A percentile compares a stretch with the other conserved stretches of the same genome.
Evolutionary conservation across 768 basidiomycete species (phyloP).

Genomic region (Hortiboletus campestris): DNA sequence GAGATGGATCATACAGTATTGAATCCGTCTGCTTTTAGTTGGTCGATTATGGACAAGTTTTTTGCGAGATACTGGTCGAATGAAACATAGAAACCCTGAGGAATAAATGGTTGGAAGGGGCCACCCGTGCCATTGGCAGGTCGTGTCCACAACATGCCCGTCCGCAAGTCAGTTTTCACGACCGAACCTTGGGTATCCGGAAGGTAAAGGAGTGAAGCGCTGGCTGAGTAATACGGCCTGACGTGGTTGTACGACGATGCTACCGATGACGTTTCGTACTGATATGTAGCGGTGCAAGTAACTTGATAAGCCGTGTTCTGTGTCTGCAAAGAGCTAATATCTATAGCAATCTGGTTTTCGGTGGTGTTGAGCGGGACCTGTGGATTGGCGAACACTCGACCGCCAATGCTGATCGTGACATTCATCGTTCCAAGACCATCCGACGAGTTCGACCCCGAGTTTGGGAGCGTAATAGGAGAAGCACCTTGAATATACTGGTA

Average conservation of each 20-base stretch:
- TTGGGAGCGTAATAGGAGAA: constrained; percentile 23
- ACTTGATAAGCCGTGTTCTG: constrained; percentile 32
- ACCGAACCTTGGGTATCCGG: constrained; percentile 37
- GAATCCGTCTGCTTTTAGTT: constrained; percentile 56
- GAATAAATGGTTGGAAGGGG: constrained; percentile 45
- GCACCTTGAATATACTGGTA: constrained; percentile 36
- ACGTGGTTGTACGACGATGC: background rate
- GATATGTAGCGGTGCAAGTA: constrained; percentile 35
- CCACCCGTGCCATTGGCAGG: constrained; percentile 24
- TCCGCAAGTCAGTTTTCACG: constrained; percentile 48
- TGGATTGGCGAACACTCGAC: constrained; percentile 20
- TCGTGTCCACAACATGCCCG: constrained; percentile 43
- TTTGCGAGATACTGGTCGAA: constrained; percentile 53
- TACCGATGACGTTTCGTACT: background rate
- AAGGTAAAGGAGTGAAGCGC: constrained; percentile 41
- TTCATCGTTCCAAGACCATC: constrained; percentile 7
- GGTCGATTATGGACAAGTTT: constrained; percentile 52
- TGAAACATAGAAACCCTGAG: constrained; percentile 72
- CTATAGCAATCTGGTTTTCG: constrained; percentile 22
- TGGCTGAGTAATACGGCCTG: constrained; percentile 32
- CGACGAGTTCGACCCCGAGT: no score
- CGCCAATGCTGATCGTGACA: constrained; percentile 33
- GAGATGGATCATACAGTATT: constrained; percentile 17
- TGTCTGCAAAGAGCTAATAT: constrained; percentile 30
- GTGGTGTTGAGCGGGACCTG: constrained; percentile 32